A percentile compares a stretch with the other conserved stretches of the same genome.
Evolutionary conservation across 805 yeast species (phyloP).

Genomic region (Cyberlindnera xylosilytica): DNA sequence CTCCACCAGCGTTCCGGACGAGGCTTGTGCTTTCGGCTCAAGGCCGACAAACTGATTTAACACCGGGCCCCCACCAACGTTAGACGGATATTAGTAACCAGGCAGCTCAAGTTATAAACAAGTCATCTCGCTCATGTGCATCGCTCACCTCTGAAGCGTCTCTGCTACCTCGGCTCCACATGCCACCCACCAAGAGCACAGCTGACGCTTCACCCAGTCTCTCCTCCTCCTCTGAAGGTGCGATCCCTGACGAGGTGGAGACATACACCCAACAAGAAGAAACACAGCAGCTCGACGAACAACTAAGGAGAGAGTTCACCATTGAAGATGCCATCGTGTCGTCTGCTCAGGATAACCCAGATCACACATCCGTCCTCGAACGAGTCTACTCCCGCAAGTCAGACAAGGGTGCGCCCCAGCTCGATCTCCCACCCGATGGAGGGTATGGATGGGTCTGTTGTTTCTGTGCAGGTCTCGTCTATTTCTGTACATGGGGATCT

Average conservation of each 20-base stretch:
- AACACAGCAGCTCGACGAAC: neutral
- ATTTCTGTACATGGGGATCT: constrained; percentile 71
- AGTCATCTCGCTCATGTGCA: no score
- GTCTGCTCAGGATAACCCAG: neutral
- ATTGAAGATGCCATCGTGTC: neutral
- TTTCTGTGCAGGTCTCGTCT: constrained; percentile 46
- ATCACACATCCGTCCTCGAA: neutral
- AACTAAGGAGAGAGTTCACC: neutral
- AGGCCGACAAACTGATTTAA: no score
- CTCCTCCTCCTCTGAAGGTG: no score
- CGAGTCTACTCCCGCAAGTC: neutral
- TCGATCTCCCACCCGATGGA: constrained; percentile 53
- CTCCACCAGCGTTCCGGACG: no score
- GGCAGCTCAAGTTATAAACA: no score
- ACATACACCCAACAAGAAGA: neutral
- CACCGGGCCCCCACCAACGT: no score
- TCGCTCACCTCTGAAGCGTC: no score
- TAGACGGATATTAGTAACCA: no score
- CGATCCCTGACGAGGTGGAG: neutral
- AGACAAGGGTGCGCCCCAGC: neutral
- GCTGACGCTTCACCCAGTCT: no score
- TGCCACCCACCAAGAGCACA: no score
- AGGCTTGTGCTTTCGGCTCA: no score
- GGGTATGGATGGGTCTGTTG: constrained; percentile 70
- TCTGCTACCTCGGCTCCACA: no score